Conservation (phyloP, 495 filamentous ascomycete genomes). For the Penicillium maclennaniae region DNA sequence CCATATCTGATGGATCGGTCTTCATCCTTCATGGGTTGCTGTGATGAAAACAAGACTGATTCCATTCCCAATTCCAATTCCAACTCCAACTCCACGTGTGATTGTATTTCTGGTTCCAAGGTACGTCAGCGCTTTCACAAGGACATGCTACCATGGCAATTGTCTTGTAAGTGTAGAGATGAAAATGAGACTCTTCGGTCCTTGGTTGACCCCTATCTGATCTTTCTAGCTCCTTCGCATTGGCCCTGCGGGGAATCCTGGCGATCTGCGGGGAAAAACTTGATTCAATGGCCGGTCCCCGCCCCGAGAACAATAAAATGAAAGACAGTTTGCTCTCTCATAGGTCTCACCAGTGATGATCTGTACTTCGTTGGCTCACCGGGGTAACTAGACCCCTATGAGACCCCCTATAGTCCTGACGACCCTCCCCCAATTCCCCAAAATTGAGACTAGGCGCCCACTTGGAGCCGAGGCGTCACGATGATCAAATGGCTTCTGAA, state of each 20-base stretch:
- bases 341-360: background rate
- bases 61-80: too few species aligned
- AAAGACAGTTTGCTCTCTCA: background rate
- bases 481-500: background rate
- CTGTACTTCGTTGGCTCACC: background rate
- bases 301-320: background rate
- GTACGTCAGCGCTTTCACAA: too few species aligned
- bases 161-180: too few species aligned
- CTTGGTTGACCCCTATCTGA: background rate
- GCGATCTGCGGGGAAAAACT: slow-evolving; percentile 1
- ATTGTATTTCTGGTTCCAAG: too few species aligned
- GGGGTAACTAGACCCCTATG: background rate
- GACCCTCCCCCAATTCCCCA: background rate
- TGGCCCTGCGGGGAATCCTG: slow-evolving; percentile 2
- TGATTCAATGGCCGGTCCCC: background rate
- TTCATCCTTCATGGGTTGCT: too few species aligned
- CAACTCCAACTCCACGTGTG: too few species aligned
- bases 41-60: too few species aligned
- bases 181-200: too few species aligned
- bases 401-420: background rate
- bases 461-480: background rate
- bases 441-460: background rate
- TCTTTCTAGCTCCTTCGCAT: background rate
- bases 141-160: too few species aligned
- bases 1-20: too few species aligned